Evolutionary conservation across 108 stramenopile species (phyloP).

Genomic region (Epipyxis sp.): DNA sequence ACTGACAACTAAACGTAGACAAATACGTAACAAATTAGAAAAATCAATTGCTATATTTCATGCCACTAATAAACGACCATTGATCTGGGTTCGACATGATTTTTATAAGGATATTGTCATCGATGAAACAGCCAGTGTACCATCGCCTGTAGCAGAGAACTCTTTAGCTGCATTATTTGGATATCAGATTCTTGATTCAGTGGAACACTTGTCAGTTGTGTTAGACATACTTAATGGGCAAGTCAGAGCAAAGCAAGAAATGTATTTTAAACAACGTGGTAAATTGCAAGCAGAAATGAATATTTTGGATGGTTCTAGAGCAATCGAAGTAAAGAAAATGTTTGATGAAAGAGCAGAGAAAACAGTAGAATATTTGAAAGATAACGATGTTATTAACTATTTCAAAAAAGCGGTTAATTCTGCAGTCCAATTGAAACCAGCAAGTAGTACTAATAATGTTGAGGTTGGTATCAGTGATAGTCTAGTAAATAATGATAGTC

Average conservation of each 20-base stretch:
- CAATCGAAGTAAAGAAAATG: no score
- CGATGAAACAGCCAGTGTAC: neutral
- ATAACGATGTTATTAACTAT: no score
- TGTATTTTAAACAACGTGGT: neutral
- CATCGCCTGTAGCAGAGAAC: neutral
- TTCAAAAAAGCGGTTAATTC: no score
- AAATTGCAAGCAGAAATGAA: neutral
- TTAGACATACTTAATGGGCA: neutral
- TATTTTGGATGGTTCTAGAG: no score
- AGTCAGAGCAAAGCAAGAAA: neutral
- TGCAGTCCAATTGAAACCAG: no score
- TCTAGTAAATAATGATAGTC: no score
- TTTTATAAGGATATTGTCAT: neutral
- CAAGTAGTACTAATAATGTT: no score
- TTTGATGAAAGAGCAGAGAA: no score
- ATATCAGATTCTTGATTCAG: neutral
- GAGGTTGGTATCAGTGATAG: no score
- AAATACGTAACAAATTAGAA: slow-evolving; percentile 31
- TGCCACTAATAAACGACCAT: slow-evolving; percentile 26
- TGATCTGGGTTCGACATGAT: neutral
- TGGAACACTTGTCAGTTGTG: neutral
- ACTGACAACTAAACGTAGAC: slow-evolving; percentile 1
- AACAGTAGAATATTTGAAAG: no score
- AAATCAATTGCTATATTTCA: slow-evolving; percentile 28
- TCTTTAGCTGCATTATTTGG: neutral